Conservation (phyloP, 345 rosid genomes). For the Brassica carinata region DNA sequence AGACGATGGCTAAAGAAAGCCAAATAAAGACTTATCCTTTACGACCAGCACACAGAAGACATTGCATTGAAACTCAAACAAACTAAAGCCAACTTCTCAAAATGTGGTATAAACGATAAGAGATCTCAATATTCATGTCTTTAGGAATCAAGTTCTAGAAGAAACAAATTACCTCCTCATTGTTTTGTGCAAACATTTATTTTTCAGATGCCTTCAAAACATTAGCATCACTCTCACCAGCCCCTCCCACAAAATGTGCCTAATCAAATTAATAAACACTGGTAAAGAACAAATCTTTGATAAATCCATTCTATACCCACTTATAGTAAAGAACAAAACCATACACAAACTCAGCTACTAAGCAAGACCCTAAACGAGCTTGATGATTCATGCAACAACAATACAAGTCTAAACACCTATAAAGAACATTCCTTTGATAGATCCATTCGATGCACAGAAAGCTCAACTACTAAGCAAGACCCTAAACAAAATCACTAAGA, state of each 20-base stretch:
- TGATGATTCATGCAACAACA: constrained; percentile 1
- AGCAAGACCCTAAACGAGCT: neutral
- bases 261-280: constrained; percentile 25
- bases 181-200: constrained; percentile 31
- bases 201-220: constrained; percentile 58
- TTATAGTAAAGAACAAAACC: no score
- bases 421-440: neutral
- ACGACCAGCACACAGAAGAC: neutral
- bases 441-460: neutral
- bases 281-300: neutral
- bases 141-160: neutral
- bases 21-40: no score
- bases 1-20: no score
- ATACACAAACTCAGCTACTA: no score
- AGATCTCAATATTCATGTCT: neutral
- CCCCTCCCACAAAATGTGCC: constrained; percentile 40
- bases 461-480: constrained; percentile 15
- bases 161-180: constrained; percentile 49
- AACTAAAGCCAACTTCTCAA: neutral
- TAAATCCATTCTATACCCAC: neutral
- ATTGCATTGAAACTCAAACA: constrained; percentile 3
- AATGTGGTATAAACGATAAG: neutral
- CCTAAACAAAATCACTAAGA: neutral
- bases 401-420: constrained; percentile 17
- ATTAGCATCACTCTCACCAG: constrained; percentile 46